These are phyloP conservation scores for Paramecium tetraurelia DNA, from an alignment of 73 alveolate genomes.

Conservation along the genomic window DNA sequence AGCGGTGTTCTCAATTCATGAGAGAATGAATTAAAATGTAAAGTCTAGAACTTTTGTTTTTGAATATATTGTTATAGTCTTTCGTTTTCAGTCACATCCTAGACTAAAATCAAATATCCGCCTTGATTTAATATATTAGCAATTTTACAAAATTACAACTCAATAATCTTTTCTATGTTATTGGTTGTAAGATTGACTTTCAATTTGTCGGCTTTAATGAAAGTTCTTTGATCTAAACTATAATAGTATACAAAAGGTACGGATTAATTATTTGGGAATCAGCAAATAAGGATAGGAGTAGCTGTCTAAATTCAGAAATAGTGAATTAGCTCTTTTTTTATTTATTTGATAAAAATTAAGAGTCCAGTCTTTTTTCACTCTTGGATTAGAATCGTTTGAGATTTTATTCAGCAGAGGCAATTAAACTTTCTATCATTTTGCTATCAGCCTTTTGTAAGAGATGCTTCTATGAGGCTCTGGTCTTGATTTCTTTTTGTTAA, in stretches of 20 bases:
- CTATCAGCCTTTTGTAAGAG: background rate
- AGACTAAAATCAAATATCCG: background rate
- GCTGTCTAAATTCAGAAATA: background rate
- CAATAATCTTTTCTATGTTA: background rate
- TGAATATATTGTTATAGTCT: background rate
- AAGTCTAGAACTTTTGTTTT: background rate
- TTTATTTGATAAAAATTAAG: background rate
- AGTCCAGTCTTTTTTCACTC: background rate
- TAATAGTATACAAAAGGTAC: background rate
- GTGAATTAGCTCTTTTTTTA: background rate
- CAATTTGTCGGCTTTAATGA: background rate
- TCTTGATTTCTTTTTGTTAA: background rate
- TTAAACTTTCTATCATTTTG: background rate
- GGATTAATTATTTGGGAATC: background rate
- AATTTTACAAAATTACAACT: background rate
- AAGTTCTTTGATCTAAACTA: background rate
- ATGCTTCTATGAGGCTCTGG: background rate
- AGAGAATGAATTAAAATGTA: constrained; percentile 53
- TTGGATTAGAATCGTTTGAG: background rate
- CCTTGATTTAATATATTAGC: background rate
- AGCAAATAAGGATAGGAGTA: background rate
- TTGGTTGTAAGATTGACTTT: background rate
- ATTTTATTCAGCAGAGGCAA: background rate
- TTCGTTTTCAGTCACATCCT: background rate
- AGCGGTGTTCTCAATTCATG: constrained; percentile 64